Evolutionary conservation across 176 grass and related monocot species (phyloP).

Genomic region (Elaeis guineensis): DNA sequence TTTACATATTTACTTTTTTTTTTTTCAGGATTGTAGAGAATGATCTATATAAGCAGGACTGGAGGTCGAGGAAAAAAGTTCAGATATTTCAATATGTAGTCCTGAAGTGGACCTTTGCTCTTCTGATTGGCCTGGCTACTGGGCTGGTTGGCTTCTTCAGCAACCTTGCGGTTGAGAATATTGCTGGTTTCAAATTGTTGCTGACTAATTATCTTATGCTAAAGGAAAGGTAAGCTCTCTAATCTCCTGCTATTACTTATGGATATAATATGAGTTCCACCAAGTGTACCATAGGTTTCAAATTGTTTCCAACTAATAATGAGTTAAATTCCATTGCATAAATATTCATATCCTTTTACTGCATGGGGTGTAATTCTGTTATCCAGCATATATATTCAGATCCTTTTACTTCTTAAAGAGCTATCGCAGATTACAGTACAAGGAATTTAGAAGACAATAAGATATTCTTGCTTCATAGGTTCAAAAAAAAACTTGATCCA

Average conservation of each 20-base stretch:
- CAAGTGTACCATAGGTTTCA: background rate
- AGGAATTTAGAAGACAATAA: too few species aligned
- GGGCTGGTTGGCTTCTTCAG: constrained; percentile 60
- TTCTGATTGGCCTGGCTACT: constrained; percentile 38
- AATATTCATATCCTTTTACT: too few species aligned
- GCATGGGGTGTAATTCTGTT: too few species aligned
- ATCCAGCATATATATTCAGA: too few species aligned
- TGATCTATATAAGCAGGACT: constrained; percentile 59
- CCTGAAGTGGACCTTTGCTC: constrained; percentile 59
- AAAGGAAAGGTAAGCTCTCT: constrained; percentile 24
- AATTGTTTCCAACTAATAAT: too few species aligned
- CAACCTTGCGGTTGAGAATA: constrained; percentile 68
- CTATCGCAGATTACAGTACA: too few species aligned
- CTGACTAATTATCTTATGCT: constrained; percentile 50
- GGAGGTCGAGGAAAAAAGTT: constrained; percentile 42
- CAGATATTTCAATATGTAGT: constrained; percentile 53
- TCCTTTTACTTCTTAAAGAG: too few species aligned
- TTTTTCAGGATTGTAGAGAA: constrained; percentile 56
- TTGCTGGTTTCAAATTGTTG: constrained; percentile 53
- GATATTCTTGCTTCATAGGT: too few species aligned
- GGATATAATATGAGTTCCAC: background rate
- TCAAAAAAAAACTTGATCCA: too few species aligned
- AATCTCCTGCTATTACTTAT: background rate
- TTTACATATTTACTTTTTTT: background rate
- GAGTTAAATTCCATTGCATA: too few species aligned